A percentile compares a stretch with the other conserved stretches of the same genome.
These are phyloP conservation scores for Neonectria magnoliae DNA, from an alignment of 2,329 filamentous ascomycete genomes.

Conservation along the genomic window DNA sequence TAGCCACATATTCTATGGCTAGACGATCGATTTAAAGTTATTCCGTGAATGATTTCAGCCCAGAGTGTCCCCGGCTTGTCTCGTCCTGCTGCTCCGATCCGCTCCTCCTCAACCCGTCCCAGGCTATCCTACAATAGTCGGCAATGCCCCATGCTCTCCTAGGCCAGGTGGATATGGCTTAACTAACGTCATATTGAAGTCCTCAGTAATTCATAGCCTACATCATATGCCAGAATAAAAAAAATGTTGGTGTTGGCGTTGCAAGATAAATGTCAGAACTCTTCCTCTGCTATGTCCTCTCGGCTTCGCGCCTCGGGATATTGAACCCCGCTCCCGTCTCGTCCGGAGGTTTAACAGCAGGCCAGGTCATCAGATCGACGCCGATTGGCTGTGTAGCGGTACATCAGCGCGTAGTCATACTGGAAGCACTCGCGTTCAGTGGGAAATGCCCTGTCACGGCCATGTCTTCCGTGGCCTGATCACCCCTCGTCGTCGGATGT, in stretches of 20 bases:
- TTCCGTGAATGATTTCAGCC: no score
- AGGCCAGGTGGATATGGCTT: no score
- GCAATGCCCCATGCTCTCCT: not conserved
- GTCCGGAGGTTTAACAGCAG: not conserved
- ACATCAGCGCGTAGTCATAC: not conserved
- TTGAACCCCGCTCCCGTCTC: not conserved
- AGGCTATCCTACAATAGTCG: not conserved
- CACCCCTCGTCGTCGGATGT: not conserved
- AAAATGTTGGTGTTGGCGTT: no score
- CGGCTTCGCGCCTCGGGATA: not conserved
- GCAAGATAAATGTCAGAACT: no score
- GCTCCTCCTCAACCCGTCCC: not conserved
- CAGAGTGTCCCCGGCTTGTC: no score
- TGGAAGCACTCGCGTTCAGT: not conserved
- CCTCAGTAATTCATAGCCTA: no score
- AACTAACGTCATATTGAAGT: no score
- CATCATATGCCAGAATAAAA: no score
- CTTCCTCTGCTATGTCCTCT: no score
- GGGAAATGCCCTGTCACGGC: not conserved
- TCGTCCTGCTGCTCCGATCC: not conserved
- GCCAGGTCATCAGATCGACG: conserved; percentile 1
- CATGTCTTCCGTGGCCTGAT: not conserved
- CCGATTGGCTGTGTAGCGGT: conserved; percentile 1
- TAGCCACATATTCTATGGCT: not conserved
- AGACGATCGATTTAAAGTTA: no score